Base-by-base conservation (phyloP, 164 flowering plant genomes). In the Sedum album region DNA sequence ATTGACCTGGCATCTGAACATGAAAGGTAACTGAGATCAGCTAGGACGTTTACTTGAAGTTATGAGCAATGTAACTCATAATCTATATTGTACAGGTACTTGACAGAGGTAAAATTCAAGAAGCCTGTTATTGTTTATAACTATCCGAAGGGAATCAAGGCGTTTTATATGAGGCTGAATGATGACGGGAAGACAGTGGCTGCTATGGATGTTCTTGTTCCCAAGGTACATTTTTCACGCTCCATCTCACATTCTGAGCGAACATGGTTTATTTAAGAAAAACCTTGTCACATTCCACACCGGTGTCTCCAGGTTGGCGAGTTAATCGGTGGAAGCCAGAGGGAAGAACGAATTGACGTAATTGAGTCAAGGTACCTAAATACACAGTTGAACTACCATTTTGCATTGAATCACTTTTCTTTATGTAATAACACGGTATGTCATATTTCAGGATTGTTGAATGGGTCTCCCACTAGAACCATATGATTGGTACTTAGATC, bases 201-300 rank as follows among this genome's bases (percentile, higher is more conserved):
- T 77, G 98, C 98, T 13, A 93, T 93, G 98, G 98, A 93, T 82
- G 91, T 93, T 42, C 93, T 93, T 71, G 98, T 93, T 36, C 97
- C 97, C 13, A 91, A 88, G 97, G 98, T 89, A 64, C n/a, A n/a
- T n/a, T n/a, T n/a, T n/a, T n/a, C n/a, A n/a, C n/a, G n/a, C n/a
- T n/a, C n/a, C n/a, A n/a, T n/a, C n/a, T n/a, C n/a, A n/a, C n/a
- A n/a, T n/a, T n/a, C n/a, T n/a, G n/a, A n/a, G n/a, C n/a, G n/a
- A n/a, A n/a, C n/a, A n/a, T n/a, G n/a, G n/a, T n/a, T n/a, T n/a
- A n/a, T n/a, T n/a, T n/a, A n/a, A n/a, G n/a, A n/a, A n/a, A n/a
- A n/a, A n/a, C n/a, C n/a, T n/a, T n/a, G n/a, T n/a, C n/a, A n/a
- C n/a, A n/a, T n/a, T n/a, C 31, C 31, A 8, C 23, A 4, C 36